Evolutionary conservation across 352 stramenopile species (phyloP).

Genomic region (Hyphochytrium catenoides): DNA sequence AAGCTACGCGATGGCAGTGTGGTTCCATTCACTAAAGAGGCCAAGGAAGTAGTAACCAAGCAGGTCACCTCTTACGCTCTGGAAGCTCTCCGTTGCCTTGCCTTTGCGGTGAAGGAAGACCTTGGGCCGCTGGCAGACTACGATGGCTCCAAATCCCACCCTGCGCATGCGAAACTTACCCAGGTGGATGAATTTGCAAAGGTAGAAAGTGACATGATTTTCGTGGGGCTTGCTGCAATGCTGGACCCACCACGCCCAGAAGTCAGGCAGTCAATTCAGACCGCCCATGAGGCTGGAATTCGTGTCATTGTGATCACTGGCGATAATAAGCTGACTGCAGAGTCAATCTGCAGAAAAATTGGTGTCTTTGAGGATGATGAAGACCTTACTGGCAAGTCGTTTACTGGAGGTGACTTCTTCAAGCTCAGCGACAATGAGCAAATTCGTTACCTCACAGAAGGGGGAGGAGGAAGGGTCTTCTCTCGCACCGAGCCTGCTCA

Average conservation of each 20-base stretch:
- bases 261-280: slow-evolving; percentile 81
- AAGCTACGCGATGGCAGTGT: slow-evolving; percentile 74
- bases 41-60: slow-evolving; percentile 55
- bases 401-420: slow-evolving; percentile 89
- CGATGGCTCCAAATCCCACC: slow-evolving; percentile 53
- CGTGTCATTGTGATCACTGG: slow-evolving; percentile 99
- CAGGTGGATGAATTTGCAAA: slow-evolving; percentile 61
- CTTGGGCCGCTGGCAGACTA: slow-evolving; percentile 47
- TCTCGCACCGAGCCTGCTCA: slow-evolving; percentile 90
- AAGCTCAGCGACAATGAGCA: slow-evolving; percentile 68
- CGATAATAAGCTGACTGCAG: slow-evolving; percentile 92
- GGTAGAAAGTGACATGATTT: slow-evolving; percentile 89
- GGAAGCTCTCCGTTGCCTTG: slow-evolving; percentile 83
- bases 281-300: slow-evolving; percentile 84
- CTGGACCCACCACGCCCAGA: slow-evolving; percentile 92
- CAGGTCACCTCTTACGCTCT: slow-evolving; percentile 73
- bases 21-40: slow-evolving; percentile 64
- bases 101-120: slow-evolving; percentile 84
- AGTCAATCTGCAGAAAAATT: slow-evolving; percentile 90
- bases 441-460: slow-evolving; percentile 45
- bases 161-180: slow-evolving; percentile 47
- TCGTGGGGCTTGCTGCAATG: slow-evolving; percentile 93
- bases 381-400: slow-evolving; percentile 66
- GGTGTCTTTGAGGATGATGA: slow-evolving; percentile 75
- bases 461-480: slow-evolving; percentile 79